Percentiles rank a stretch among this genome's conserved stretches.
These are phyloP conservation scores for Trichosanthes truncata DNA, from an alignment of 306 rosid species.

Conservation along the genomic window DNA sequence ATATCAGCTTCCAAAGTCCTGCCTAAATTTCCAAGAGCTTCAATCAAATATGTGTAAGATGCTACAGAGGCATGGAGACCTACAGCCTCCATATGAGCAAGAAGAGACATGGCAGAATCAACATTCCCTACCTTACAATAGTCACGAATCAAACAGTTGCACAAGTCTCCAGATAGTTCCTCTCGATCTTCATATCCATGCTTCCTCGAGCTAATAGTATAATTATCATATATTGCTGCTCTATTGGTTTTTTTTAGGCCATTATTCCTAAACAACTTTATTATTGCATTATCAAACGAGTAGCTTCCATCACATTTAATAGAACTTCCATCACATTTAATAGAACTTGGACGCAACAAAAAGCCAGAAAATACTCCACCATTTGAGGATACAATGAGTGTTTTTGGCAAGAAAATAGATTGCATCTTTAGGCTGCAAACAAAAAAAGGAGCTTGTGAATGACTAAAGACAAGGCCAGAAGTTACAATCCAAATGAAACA, in stretches of 20 bases:
- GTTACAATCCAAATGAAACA: neutral
- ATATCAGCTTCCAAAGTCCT: slow-evolving; percentile 68
- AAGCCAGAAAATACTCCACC: slow-evolving; percentile 15
- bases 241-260: slow-evolving; percentile 11
- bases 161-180: slow-evolving; percentile 38
- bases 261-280: slow-evolving; percentile 11
- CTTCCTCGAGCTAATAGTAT: neutral
- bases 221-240: slow-evolving; percentile 8
- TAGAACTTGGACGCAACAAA: slow-evolving; percentile 11
- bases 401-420: slow-evolving; percentile 5
- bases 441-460: neutral
- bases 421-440: slow-evolving; percentile 19
- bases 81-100: slow-evolving; percentile 44
- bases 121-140: slow-evolving; percentile 45
- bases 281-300: slow-evolving; percentile 7
- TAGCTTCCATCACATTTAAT: slow-evolving; percentile 3
- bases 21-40: slow-evolving; percentile 54
- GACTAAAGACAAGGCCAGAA: neutral
- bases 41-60: slow-evolving; percentile 38
- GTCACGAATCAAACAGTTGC: slow-evolving; percentile 24
- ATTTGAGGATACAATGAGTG: slow-evolving; percentile 20
- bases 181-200: slow-evolving; percentile 16
- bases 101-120: slow-evolving; percentile 48
- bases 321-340: slow-evolving; percentile 5
- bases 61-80: slow-evolving; percentile 32